phyloP scores from a whole-genome alignment of 192 early-diverging fungal genomes.

The Mortierella antarctica region DNA sequence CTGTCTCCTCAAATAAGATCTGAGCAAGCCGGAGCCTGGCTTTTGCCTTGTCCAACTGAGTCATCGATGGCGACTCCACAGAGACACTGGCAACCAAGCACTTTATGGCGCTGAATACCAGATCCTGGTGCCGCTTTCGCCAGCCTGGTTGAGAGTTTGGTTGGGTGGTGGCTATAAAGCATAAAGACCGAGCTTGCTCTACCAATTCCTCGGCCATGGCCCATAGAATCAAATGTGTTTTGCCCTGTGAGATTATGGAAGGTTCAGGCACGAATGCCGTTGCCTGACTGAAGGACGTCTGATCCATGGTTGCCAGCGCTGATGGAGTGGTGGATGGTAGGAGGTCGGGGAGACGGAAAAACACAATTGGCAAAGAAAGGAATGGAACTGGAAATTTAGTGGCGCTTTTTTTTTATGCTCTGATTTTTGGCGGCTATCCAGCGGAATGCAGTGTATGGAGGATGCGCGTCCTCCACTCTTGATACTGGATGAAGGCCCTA shows the following conservation, averaged over 20 bases:
- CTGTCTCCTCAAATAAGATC: slow-evolving; percentile 56
- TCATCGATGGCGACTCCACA: slow-evolving; percentile 34
- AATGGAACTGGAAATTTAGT: background rate
- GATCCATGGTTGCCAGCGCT: background rate
- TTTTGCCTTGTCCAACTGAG: slow-evolving; percentile 46
- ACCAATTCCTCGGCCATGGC: slow-evolving; percentile 40
- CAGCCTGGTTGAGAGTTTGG: slow-evolving; percentile 35
- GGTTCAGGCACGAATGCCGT: background rate
- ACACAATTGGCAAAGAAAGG: background rate
- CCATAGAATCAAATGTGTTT: slow-evolving; percentile 39
- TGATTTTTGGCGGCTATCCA: slow-evolving; percentile 8
- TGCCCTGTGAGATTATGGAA: slow-evolving; percentile 5
- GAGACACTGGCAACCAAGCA: slow-evolving; percentile 44
- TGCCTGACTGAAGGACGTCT: slow-evolving; percentile 2
- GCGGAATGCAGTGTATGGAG: background rate
- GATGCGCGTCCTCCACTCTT: slow-evolving; percentile 29
- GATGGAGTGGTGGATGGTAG: slow-evolving; percentile 2
- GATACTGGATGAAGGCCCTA: slow-evolving; percentile 29
- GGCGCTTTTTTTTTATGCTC: slow-evolving; percentile 1
- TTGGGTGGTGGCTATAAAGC: slow-evolving; percentile 40
- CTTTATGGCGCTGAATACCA: slow-evolving; percentile 50
- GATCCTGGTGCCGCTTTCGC: slow-evolving; percentile 36
- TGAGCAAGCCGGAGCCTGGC: slow-evolving; percentile 50
- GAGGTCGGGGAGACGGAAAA: background rate
- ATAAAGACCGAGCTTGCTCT: slow-evolving; percentile 34